These are phyloP conservation scores for Tetraselmis chui DNA, from an alignment of 139 green algal species.

Conservation along the genomic window DNA sequence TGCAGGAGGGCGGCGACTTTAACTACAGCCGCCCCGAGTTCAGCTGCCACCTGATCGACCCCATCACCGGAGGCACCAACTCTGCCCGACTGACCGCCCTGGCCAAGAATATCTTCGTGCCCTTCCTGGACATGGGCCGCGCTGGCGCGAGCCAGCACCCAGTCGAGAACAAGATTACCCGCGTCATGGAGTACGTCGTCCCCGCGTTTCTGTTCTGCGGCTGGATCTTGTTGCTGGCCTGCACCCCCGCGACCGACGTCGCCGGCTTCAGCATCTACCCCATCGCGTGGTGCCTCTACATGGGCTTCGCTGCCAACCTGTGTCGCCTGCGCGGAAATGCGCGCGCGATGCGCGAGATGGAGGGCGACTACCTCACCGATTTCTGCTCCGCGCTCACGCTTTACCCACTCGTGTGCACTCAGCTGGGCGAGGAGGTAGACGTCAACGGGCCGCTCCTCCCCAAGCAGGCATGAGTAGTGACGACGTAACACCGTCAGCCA, in stretches of 20 bases:
- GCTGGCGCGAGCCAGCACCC: constrained; percentile 1
- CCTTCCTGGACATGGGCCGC: not conserved
- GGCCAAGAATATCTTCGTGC: not conserved
- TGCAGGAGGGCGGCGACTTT: constrained; percentile 5
- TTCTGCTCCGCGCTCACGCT: not conserved
- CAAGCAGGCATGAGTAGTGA: not conserved
- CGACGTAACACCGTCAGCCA: too few species aligned
- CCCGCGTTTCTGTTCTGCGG: not conserved
- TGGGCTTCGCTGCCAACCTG: constrained; percentile 4
- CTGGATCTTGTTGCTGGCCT: constrained; percentile 9
- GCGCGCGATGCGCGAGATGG: constrained; percentile 10
- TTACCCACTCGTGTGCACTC: constrained; percentile 14
- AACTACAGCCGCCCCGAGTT: not conserved
- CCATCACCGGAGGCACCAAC: not conserved
- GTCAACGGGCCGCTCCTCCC: not conserved
- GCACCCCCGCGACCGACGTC: not conserved
- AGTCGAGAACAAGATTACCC: not conserved
- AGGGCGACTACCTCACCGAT: constrained; percentile 12
- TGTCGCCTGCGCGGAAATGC: not conserved
- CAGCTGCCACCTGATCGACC: constrained; percentile 8
- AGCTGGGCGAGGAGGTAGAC: constrained; percentile 12
- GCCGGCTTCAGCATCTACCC: constrained; percentile 9
- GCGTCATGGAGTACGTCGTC: constrained; percentile 1
- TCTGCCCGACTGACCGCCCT: not conserved
- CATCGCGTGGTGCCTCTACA: not conserved